Conservation (phyloP, 352 stramenopile genomes). For the Pythium phragmitis region DNA sequence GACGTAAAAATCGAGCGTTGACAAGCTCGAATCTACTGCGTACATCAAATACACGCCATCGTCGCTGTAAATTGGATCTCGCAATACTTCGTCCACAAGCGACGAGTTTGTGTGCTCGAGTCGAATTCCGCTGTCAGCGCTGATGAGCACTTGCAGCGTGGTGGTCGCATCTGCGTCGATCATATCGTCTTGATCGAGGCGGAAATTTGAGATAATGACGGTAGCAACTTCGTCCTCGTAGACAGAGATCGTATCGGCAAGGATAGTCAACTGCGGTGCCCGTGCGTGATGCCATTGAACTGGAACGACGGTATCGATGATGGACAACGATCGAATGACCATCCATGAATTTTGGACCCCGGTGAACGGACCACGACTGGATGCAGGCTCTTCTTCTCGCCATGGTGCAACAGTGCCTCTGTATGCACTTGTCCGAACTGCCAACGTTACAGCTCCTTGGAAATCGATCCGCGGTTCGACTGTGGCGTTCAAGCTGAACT, state of each 20-base stretch:
- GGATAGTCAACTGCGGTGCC: background rate
- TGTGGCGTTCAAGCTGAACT: background rate
- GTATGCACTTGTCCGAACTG: conserved; percentile 10
- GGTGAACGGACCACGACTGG: background rate
- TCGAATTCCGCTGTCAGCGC: background rate
- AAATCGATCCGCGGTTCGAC: conserved; percentile 1
- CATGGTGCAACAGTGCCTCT: conserved; percentile 6
- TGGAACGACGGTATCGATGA: conserved; percentile 10
- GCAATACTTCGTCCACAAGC: background rate
- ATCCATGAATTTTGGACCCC: conserved; percentile 12
- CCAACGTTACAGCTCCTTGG: conserved; percentile 1
- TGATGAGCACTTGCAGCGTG: conserved; percentile 5
- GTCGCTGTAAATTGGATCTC: background rate
- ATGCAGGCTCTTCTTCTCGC: background rate
- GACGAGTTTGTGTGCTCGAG: background rate
- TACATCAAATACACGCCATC: background rate
- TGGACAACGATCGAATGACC: conserved; percentile 10
- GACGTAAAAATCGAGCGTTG: conserved; percentile 5
- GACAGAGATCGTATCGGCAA: background rate
- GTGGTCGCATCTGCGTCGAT: background rate
- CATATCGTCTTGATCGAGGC: background rate
- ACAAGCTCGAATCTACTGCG: background rate
- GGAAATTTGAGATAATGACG: background rate
- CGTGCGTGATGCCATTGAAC: conserved; percentile 18
- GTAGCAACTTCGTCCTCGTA: conserved; percentile 22